Conservation (phyloP, 2,329 filamentous ascomycete genomes). For the Orbilia quercus region DNA sequence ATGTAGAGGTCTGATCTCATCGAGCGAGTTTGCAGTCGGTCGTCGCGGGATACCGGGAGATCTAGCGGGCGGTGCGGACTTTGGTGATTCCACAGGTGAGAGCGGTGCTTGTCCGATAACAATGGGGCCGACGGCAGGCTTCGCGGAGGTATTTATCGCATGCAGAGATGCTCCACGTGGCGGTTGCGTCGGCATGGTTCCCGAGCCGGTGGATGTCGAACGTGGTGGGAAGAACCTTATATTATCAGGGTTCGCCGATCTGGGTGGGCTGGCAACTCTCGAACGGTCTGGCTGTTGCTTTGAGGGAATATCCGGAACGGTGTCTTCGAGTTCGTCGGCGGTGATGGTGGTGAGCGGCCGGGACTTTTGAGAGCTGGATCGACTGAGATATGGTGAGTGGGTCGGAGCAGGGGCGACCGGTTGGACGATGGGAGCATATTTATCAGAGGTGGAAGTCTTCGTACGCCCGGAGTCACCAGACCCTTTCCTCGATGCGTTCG, state of each 20-base stretch:
- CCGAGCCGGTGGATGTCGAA: conserved; percentile 41
- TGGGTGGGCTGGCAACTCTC: conserved; percentile 22
- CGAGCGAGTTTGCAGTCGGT: conserved; percentile 30
- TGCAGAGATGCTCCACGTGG: conserved; percentile 49
- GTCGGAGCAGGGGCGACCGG: background rate
- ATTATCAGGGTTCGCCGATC: conserved; percentile 32
- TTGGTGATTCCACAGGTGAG: conserved; percentile 42
- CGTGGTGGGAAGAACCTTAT: conserved; percentile 54
- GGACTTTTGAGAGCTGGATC: conserved; percentile 45
- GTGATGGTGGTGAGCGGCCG: conserved; percentile 47
- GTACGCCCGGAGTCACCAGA: conserved; percentile 48
- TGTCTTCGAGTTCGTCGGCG: conserved; percentile 47
- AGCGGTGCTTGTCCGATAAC: conserved; percentile 40
- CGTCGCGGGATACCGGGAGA: conserved; percentile 43
- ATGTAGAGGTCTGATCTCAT: conserved; percentile 37
- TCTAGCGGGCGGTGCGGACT: conserved; percentile 27
- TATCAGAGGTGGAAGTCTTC: conserved; percentile 27
- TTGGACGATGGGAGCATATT: conserved; percentile 39
- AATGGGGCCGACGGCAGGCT: conserved; percentile 21
- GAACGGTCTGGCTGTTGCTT: conserved; percentile 23
- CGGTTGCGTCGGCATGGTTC: conserved; percentile 39
- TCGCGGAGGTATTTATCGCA: conserved; percentile 45
- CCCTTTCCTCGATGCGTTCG: conserved; percentile 46
- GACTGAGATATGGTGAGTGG: conserved; percentile 24
- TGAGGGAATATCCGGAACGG: conserved; percentile 52